Percentiles rank a stretch among this genome's conserved stretches.
These are phyloP conservation scores for Cinchona pubescens DNA, from an alignment of 257 asterid species.

Conservation along the genomic window DNA sequence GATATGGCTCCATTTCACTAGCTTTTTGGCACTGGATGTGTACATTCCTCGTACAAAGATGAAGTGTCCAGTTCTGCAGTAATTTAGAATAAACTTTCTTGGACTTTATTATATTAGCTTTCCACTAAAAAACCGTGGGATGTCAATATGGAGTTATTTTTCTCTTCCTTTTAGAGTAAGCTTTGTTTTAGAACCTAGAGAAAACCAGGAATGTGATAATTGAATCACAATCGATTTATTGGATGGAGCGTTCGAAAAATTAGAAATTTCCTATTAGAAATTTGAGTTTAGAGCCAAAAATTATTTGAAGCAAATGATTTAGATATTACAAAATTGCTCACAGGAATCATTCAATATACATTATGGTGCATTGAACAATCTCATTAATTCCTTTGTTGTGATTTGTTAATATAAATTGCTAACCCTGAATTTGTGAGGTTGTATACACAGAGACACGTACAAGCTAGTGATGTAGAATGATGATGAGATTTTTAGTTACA, in stretches of 20 bases:
- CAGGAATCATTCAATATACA: constrained; percentile 1
- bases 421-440: neutral
- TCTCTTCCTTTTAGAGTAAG: neutral
- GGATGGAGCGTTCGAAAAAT: neutral
- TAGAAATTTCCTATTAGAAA: neutral
- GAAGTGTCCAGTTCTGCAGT: neutral
- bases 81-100: neutral
- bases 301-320: neutral
- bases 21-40: neutral
- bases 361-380: neutral
- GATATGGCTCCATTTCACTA: neutral
- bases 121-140: neutral
- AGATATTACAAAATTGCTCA: neutral
- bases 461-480: neutral
- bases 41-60: neutral
- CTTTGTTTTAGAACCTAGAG: neutral
- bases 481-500: neutral
- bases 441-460: neutral
- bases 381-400: neutral
- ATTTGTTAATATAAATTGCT: neutral
- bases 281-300: neutral
- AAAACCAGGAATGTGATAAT: neutral
- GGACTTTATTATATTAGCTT: neutral
- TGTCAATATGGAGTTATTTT: neutral
- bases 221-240: neutral